Base-by-base conservation (phyloP, 1,284 basidiomycete species). In the Violaceomyces palustris region DNA sequence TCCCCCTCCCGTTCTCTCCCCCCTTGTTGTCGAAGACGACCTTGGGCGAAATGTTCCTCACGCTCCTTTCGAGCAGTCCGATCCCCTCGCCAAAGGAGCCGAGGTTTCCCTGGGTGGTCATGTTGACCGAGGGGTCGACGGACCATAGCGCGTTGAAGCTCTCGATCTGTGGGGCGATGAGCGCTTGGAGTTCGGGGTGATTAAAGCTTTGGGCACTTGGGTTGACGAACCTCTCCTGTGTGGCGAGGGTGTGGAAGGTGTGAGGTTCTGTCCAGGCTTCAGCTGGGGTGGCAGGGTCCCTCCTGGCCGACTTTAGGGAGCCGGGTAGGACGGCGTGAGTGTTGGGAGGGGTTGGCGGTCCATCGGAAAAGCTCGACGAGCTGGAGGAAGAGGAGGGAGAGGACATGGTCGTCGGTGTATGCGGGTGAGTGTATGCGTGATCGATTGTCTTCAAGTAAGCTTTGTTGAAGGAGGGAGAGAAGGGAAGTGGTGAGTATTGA, bases 101-200 rank as follows among this genome's bases (percentile, higher is more conserved):
- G 35, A 46, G 36, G 26, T 42, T 21, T 35, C n/a, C n/a, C n/a
- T n/a, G n/a, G n/a, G n/a, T n/a, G n/a, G n/a, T n/a, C n/a, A n/a
- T n/a, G 24, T 45, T 52, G 38, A 62, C 61, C 8, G 64, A 61
- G 0, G 70, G 69, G 27, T 73, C 66, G 15, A 60, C 59, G 3
- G 59, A 45, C 65, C 66, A 72, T 21, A 99, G 80, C 10, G 90
- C 85, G 74, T 98, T 94, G 80, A 99, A 98, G 32, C 88, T 91
- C 75, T 97, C 87, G 55, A 98, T 82, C 73, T 96, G 92, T 9
- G 94, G 94, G 23, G 82, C 79, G 44, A 96, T 88, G 63, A 98
- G 88, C 75, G 94, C 88, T 64, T 93, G 89, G 45, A 98, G 80
- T 45, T 88, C 87, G 14, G 84, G 83, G 46, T 88, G 83, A 14